A percentile compares a stretch with the other conserved stretches of the same genome.
phyloP scores from a whole-genome alignment of 2,329 filamentous ascomycete genomes.

The Pseudomassariella vexata region DNA sequence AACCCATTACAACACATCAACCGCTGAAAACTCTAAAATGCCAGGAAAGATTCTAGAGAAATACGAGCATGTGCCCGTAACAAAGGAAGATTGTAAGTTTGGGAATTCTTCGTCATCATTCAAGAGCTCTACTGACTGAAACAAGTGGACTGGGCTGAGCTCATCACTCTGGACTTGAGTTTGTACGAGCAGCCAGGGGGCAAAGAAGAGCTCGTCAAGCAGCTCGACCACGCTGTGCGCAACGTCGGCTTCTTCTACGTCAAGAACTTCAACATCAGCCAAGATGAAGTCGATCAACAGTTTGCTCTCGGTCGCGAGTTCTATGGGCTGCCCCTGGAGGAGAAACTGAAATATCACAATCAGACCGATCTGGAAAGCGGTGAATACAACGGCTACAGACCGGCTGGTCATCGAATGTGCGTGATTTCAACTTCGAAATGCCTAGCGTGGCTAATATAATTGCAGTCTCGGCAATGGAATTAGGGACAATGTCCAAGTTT shows the following conservation, averaged over 20 bases:
- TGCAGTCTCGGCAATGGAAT: slow-evolving; percentile 25
- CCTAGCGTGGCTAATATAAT: slow-evolving; percentile 1
- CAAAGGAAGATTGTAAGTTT: slow-evolving; percentile 18
- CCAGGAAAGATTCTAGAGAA: slow-evolving; percentile 19
- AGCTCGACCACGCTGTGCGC: slow-evolving; percentile 23
- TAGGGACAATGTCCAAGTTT: slow-evolving; percentile 52
- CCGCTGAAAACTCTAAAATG: slow-evolving; percentile 16
- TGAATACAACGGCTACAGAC: slow-evolving; percentile 51
- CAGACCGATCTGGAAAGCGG: slow-evolving; percentile 38
- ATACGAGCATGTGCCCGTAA: slow-evolving; percentile 23
- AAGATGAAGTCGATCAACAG: slow-evolving; percentile 51
- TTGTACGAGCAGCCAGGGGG: slow-evolving; percentile 25
- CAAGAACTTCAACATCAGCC: slow-evolving; percentile 53
- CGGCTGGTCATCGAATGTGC: slow-evolving; percentile 30
- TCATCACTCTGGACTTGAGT: slow-evolving; percentile 23
- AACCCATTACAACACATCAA: too few species aligned
- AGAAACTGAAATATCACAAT: slow-evolving; percentile 50
- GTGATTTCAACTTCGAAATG: slow-evolving; percentile 8
- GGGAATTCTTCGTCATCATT: too few species aligned
- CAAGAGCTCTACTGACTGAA: neutral
- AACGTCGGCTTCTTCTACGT: slow-evolving; percentile 52
- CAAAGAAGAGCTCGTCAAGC: slow-evolving; percentile 24
- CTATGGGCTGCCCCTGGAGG: slow-evolving; percentile 48
- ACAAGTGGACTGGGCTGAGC: slow-evolving; percentile 22
- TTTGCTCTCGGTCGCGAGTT: slow-evolving; percentile 54